These are phyloP conservation scores for Tuber calosporum DNA, from an alignment of 495 filamentous ascomycete species.

Conservation along the genomic window DNA sequence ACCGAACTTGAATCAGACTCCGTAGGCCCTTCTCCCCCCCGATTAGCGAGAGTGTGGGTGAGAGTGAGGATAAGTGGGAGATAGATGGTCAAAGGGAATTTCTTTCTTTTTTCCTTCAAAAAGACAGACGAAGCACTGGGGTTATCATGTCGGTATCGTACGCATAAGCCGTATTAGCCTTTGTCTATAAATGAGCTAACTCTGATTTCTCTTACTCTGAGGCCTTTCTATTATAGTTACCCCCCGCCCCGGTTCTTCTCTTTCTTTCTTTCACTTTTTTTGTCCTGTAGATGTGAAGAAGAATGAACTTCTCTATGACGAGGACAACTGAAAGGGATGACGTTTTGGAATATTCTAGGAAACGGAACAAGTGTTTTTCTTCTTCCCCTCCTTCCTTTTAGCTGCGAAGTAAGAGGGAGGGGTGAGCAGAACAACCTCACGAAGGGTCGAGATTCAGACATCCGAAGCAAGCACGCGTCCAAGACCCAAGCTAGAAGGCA, in stretches of 20 bases:
- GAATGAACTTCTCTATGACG: conserved; percentile 8
- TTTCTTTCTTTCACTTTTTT: conserved; percentile 7
- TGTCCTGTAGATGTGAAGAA: conserved; percentile 23
- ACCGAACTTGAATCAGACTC: conserved; percentile 29
- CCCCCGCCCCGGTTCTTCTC: conserved; percentile 9
- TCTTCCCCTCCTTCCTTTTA: background rate
- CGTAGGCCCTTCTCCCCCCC: conserved; percentile 20
- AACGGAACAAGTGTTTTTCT: conserved; percentile 23
- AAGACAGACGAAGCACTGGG: conserved; percentile 16
- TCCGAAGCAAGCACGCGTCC: conserved; percentile 28
- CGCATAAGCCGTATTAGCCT: conserved; percentile 25
- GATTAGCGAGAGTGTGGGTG: background rate
- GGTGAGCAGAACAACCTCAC: background rate
- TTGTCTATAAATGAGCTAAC: conserved; percentile 27
- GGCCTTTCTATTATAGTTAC: background rate
- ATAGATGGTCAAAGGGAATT: background rate
- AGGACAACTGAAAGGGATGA: conserved; percentile 20
- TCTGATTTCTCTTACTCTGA: conserved; percentile 2
- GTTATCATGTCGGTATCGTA: conserved; percentile 33
- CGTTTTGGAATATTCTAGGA: conserved; percentile 18
- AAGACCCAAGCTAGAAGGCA: conserved; percentile 12
- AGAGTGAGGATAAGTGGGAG: background rate
- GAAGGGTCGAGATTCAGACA: conserved; percentile 7
- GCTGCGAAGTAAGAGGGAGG: conserved; percentile 8
- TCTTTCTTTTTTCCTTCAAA: background rate